Conservation (phyloP, 2,329 filamentous ascomycete genomes). For the Trichoderma oligosporum region DNA sequence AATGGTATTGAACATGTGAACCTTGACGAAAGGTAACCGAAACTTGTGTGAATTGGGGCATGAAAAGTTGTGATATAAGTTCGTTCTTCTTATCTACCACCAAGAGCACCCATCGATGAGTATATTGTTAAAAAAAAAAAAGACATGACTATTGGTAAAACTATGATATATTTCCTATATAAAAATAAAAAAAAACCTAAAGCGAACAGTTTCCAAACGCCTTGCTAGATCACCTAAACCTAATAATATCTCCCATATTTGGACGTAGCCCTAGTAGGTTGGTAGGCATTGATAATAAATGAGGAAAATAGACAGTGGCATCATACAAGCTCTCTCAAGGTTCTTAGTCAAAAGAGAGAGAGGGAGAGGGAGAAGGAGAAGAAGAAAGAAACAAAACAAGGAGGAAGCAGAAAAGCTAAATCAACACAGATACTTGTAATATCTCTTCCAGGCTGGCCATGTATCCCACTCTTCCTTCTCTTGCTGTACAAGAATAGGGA, state of each 20-base stretch:
- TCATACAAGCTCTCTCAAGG: too few species aligned
- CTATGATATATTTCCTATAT: background rate
- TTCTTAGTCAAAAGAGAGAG: background rate
- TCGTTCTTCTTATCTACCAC: too few species aligned
- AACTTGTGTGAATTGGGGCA: too few species aligned
- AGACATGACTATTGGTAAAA: too few species aligned
- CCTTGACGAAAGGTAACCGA: too few species aligned
- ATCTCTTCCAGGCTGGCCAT: slow-evolving; percentile 74
- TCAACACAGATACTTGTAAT: slow-evolving; percentile 70
- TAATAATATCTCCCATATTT: background rate
- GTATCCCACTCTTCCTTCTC: slow-evolving; percentile 68
- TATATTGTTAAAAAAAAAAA: too few species aligned
- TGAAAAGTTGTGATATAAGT: too few species aligned
- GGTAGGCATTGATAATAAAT: background rate
- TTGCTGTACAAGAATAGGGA: slow-evolving; percentile 72
- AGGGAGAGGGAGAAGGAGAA: background rate
- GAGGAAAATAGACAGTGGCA: too few species aligned
- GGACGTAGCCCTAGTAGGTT: background rate
- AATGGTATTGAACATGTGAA: background rate
- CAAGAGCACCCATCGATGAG: too few species aligned
- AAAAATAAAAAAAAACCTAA: background rate
- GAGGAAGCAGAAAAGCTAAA: background rate
- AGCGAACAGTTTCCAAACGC: slow-evolving; percentile 3
- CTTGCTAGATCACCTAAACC: slow-evolving; percentile 5
- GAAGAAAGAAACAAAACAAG: background rate